A percentile compares a stretch with the other conserved stretches of the same genome.
Evolutionary conservation across 768 basidiomycete genomes (phyloP).

Genomic region (Filobasidium wieringae): DNA sequence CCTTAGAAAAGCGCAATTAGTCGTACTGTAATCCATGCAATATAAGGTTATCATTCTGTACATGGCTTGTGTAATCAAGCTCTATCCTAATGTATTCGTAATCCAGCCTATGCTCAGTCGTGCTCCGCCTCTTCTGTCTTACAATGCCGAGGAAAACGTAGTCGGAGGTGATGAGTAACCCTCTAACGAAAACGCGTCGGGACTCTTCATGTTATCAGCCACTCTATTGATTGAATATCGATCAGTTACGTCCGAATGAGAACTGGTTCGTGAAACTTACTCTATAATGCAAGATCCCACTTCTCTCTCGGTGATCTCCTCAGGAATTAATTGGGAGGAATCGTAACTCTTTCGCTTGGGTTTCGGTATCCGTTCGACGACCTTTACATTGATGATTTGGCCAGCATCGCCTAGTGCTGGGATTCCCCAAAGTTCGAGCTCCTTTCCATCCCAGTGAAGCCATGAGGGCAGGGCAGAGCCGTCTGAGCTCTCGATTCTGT

Average conservation of each 20-base stretch:
- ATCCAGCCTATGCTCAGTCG: too few species aligned
- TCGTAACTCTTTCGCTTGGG: conserved; percentile 28
- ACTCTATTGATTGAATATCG: not conserved
- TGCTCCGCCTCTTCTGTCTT: not conserved
- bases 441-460: conserved; percentile 36
- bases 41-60: too few species aligned
- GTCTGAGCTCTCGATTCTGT: conserved; percentile 30
- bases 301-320: conserved; percentile 30
- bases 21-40: not conserved
- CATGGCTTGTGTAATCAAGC: too few species aligned
- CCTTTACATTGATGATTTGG: conserved; percentile 24
- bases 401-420: conserved; percentile 24
- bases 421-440: conserved; percentile 39
- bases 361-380: conserved; percentile 31
- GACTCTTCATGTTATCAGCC: conserved; percentile 1
- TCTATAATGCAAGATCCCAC: conserved; percentile 34
- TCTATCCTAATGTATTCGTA: too few species aligned
- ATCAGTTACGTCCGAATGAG: not conserved
- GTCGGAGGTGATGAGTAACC: not conserved
- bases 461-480: conserved; percentile 30
- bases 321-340: conserved; percentile 28
- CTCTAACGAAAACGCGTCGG: conserved; percentile 8
- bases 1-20: too few species aligned
- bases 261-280: conserved; percentile 15
- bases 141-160: too few species aligned